Evolutionary conservation across 2,329 filamentous ascomycete genomes (phyloP), one percentile per base, ranked within the genome.

Genomic region (Graphiopsis chlorocephala): DNA sequence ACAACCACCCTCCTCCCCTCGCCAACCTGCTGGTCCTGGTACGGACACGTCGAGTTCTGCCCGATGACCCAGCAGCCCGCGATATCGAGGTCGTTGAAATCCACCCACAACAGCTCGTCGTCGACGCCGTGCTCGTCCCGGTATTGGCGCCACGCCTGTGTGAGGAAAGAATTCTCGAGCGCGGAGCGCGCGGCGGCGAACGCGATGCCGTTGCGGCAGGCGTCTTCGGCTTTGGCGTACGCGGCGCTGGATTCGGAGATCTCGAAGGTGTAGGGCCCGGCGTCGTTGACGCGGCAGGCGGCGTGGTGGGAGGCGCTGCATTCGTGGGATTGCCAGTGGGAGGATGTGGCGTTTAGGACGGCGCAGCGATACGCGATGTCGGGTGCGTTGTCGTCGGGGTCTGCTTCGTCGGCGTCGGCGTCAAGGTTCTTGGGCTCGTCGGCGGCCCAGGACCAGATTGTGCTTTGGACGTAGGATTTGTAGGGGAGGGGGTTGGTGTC

Each of bases 131-230:
- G 29, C n/a, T 20, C 64, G 31, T 12, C 15, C 15, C 65, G 64
- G 38, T 65, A 68, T 0, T 66, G 63, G 26, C 68, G 69, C 71
- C 76, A 71, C 1, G 67, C 75, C 65, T 67, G 78, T 63, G 71
- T 78, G 33, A 90, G 78, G 70, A 88, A 87, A 1, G 78, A 78
- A 68, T 89, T 90, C 72, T 90, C 88, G 2, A 90, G 79, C 1
- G 84, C 82, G 0, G 86, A 89, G 42, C 85, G 82, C 0, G 88
- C 88, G 1, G 84, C 81, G 31, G 80, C 78, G 70, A 90, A 89
- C 2, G 63, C 73, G n/a, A 80, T 80, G 23, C 78, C 76, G 1
- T 75, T 64, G 0, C 80, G 80, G 72, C 88, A 90, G 5, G 77
- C 72, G 1, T 70, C 74, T 2, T 79, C 67, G 2, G 77, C 75